Percentiles rank a stretch among this genome's conserved stretches.
Conservation (phyloP, 495 filamentous ascomycete species). For the Alectoria sarmentosa region DNA sequence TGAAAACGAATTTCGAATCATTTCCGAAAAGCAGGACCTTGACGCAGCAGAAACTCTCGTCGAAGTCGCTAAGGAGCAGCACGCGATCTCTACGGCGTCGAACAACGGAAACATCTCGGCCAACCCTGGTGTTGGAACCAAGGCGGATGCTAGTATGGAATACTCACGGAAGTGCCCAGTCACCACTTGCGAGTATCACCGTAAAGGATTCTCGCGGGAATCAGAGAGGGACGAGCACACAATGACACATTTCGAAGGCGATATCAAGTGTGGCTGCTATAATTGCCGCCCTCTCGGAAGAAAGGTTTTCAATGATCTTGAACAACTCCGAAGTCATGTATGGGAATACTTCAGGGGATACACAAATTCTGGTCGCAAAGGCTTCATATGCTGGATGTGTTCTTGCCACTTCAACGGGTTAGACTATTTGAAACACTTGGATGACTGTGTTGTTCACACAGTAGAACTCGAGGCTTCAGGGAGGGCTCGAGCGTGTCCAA, state of each 20-base stretch:
- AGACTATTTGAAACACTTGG: background rate
- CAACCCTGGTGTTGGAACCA: background rate
- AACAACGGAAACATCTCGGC: background rate
- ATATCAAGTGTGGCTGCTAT: background rate
- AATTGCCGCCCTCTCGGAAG: no score
- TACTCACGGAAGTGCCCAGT: background rate
- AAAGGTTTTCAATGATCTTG: no score
- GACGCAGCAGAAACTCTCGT: background rate
- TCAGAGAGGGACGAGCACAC: background rate
- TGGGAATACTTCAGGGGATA: no score
- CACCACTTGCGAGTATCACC: background rate
- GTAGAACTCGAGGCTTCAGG: background rate
- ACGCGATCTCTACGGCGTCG: background rate
- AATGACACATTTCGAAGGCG: background rate
- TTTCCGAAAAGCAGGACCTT: background rate
- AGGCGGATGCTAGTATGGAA: background rate
- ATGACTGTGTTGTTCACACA: background rate
- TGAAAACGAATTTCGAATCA: background rate
- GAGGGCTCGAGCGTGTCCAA: background rate
- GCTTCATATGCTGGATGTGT: background rate
- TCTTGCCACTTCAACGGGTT: background rate
- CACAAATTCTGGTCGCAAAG: no score
- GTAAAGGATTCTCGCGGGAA: background rate
- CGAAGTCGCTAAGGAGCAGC: background rate
- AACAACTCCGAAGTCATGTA: no score